These are phyloP conservation scores for Hansenula sp. DNA, from an alignment of 1,139 yeast genomes.

Conservation along the genomic window DNA sequence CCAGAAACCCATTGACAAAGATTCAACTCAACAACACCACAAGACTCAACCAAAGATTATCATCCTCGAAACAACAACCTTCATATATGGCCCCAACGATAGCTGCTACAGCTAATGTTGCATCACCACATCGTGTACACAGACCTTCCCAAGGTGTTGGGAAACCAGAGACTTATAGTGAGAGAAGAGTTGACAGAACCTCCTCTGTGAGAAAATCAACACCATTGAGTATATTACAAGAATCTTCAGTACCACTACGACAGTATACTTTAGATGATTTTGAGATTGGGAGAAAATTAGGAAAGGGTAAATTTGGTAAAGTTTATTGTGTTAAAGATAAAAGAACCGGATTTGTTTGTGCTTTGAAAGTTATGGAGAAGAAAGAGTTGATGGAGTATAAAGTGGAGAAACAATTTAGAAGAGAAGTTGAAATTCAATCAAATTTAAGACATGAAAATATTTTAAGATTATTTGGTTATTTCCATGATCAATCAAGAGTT, in stretches of 20 bases:
- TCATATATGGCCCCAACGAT: conserved; percentile 25
- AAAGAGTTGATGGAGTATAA: conserved; percentile 68
- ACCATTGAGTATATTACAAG: conserved; percentile 19
- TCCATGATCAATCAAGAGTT: conserved; percentile 74
- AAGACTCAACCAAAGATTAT: conserved; percentile 8
- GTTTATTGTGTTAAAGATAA: conserved; percentile 87
- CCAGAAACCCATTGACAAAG: conserved; percentile 15
- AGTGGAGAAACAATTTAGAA: conserved; percentile 80
- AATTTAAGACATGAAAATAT: conserved; percentile 73
- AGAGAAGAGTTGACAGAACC: conserved; percentile 5
- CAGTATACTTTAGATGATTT: conserved; percentile 49
- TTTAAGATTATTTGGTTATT: conserved; percentile 78
- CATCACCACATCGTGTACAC: conserved; percentile 17
- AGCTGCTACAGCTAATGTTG: conserved; percentile 19
- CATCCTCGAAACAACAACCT: conserved; percentile 10
- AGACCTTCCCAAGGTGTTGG: conserved; percentile 3
- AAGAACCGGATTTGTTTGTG: conserved; percentile 74
- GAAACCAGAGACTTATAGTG: not conserved
- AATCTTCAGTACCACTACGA: conserved; percentile 20
- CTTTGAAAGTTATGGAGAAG: conserved; percentile 88
- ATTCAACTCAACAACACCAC: conserved; percentile 9
- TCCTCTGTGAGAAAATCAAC: conserved; percentile 15
- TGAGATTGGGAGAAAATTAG: conserved; percentile 83
- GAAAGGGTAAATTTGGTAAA: conserved; percentile 90
- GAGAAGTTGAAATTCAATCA: conserved; percentile 91